Evolutionary conservation across 2,329 filamentous ascomycete species (phyloP).

Genomic region (Curvularia sp.): DNA sequence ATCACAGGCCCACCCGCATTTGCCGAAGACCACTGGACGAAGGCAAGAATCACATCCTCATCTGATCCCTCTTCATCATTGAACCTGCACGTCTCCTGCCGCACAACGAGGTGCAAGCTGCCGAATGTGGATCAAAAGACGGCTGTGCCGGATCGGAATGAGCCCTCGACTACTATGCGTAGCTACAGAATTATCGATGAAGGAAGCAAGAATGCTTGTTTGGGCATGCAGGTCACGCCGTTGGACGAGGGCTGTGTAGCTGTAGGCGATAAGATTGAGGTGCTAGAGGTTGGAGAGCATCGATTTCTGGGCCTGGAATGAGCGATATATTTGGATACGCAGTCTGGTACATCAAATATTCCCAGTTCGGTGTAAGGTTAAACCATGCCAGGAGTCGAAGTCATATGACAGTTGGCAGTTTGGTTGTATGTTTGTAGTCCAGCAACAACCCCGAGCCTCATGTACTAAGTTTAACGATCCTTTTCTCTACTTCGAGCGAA

Average conservation of each 20-base stretch:
- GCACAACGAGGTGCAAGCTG: conserved; percentile 73
- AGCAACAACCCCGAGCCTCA: too few species aligned
- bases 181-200: conserved; percentile 66
- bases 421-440: too few species aligned
- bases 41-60: conserved; percentile 48
- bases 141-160: conserved; percentile 61
- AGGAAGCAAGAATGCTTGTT: conserved; percentile 65
- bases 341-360: not conserved
- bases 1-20: conserved; percentile 69
- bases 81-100: conserved; percentile 64
- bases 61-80: conserved; percentile 11
- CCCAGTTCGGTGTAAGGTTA: not conserved
- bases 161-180: conserved; percentile 66
- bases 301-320: conserved; percentile 24
- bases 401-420: not conserved
- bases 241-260: conserved; percentile 39
- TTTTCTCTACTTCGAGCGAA: too few species aligned
- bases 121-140: conserved; percentile 72
- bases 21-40: conserved; percentile 74
- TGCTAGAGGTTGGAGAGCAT: conserved; percentile 45
- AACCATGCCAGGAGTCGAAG: not conserved
- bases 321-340: not conserved
- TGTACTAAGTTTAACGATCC: too few species aligned
- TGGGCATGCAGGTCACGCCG: conserved; percentile 72
- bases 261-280: conserved; percentile 45